A percentile compares a stretch with the other conserved stretches of the same genome.
phyloP scores from a whole-genome alignment of 2,329 filamentous ascomycete genomes.

The Trichophyton simii region DNA sequence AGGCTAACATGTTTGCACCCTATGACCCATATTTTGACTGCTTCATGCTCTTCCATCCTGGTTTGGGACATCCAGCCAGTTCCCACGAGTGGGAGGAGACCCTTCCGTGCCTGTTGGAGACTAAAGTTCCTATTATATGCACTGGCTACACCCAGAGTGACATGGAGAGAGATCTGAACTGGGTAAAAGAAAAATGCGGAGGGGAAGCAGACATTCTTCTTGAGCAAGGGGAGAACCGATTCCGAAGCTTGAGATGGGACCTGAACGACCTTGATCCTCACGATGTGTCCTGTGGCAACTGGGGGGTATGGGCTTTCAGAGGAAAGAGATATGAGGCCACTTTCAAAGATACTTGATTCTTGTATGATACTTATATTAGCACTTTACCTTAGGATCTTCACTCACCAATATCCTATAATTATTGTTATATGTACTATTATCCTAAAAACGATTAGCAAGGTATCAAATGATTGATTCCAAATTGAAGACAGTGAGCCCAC shows the following conservation, averaged over 20 bases:
- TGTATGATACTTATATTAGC: not conserved
- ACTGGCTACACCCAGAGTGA: slow-evolving; percentile 95
- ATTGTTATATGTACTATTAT: not conserved
- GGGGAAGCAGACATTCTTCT: slow-evolving; percentile 89
- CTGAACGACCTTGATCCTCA: slow-evolving; percentile 90
- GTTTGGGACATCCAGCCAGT: slow-evolving; percentile 83
- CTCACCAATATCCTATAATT: slow-evolving; percentile 2
- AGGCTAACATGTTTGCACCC: slow-evolving; percentile 78
- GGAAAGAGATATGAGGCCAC: slow-evolving; percentile 56
- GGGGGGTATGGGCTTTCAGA: slow-evolving; percentile 93
- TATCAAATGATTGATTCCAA: not conserved
- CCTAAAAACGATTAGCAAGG: not conserved
- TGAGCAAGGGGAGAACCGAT: slow-evolving; percentile 84
- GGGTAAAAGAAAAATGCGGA: slow-evolving; percentile 70
- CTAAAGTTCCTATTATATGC: slow-evolving; percentile 85
- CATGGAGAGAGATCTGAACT: slow-evolving; percentile 83
- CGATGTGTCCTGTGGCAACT: slow-evolving; percentile 90
- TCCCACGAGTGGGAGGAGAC: slow-evolving; percentile 92
- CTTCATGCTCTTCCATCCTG: slow-evolving; percentile 93
- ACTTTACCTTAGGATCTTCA: not conserved
- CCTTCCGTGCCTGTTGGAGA: slow-evolving; percentile 77
- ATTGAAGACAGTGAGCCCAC: too few species aligned
- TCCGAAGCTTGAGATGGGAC: slow-evolving; percentile 92
- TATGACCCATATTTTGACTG: slow-evolving; percentile 98
- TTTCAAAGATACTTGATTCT: slow-evolving; percentile 18